phyloP scores from a whole-genome alignment of 2,329 filamentous ascomycete species.

The Beauveria scarabaeidicola region DNA sequence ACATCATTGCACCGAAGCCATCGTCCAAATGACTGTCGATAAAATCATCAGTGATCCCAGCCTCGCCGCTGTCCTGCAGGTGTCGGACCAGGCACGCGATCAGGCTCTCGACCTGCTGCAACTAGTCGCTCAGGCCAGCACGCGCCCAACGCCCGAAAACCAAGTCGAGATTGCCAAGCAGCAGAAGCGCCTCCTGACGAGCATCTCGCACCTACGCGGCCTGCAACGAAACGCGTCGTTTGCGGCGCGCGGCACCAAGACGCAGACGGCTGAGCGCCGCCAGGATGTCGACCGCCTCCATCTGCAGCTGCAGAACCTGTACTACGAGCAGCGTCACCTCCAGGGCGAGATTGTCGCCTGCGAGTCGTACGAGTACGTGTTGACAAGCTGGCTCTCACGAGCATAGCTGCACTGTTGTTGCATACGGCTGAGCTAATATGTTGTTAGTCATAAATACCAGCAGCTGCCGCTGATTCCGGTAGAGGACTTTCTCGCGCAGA shows the following conservation, averaged over 20 bases:
- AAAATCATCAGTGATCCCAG: slow-evolving; percentile 34
- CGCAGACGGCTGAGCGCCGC: slow-evolving; percentile 74
- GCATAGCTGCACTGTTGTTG: background rate
- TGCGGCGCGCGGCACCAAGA: slow-evolving; percentile 75
- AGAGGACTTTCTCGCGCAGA: slow-evolving; percentile 69
- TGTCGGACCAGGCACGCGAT: slow-evolving; percentile 63
- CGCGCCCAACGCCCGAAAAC: slow-evolving; percentile 36
- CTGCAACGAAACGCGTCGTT: slow-evolving; percentile 77
- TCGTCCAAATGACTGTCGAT: slow-evolving; percentile 27
- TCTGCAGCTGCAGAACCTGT: slow-evolving; percentile 87
- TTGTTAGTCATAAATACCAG: slow-evolving; percentile 75
- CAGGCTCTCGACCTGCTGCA: slow-evolving; percentile 61
- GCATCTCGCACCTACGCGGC: slow-evolving; percentile 71
- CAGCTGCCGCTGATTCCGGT: slow-evolving; percentile 76
- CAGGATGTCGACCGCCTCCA: slow-evolving; percentile 89
- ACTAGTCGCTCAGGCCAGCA: slow-evolving; percentile 38
- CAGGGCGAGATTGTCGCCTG: slow-evolving; percentile 85
- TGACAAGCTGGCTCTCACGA: background rate
- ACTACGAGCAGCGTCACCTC: slow-evolving; percentile 90
- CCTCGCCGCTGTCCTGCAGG: slow-evolving; percentile 60
- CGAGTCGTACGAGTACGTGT: slow-evolving; percentile 77
- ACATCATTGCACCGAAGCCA: background rate
- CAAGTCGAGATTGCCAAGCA: slow-evolving; percentile 59
- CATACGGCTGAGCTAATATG: slow-evolving; percentile 4
- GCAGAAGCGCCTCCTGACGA: slow-evolving; percentile 72